Evolutionary conservation across 2,329 filamentous ascomycete genomes (phyloP), one percentile per base, ranked within the genome.

Genomic region (Fusarium pseudograminearum): DNA sequence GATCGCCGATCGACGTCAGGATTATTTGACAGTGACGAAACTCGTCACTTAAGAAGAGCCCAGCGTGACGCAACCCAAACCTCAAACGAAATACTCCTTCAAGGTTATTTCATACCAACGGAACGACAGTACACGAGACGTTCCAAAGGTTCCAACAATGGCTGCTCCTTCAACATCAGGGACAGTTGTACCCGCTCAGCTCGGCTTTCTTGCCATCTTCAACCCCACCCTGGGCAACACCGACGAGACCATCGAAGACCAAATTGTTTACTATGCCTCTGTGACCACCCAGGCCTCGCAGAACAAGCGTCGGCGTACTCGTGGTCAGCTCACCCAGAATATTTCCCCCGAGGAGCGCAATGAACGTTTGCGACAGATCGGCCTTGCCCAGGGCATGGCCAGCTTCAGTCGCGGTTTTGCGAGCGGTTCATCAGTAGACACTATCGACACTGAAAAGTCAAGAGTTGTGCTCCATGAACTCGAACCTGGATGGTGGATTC

Each of bases 331-430:
- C 3, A 83, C 80, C 15, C 81, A 83, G 33, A 77, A 78, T 54
- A 69, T 86, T 30, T 84, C 84, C 4, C 81, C 87, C 50, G 89
- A 93, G 70, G 89, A 94, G 75, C 89, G 90, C 76, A 96, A 98
- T 80, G 92, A 97, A 82, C 91, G 91, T 73, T 83, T 98, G 74
- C 89, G 96, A 70, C 94, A 98, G 83, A 94, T 99, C 77, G 96
- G 96, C 38, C 88, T 99, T 68, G 96, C 96, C 41, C 96, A 99
- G 82, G 96, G 94, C 77, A 97, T 98, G 91, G 91, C 97, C 62
- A 92, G 90, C 78, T 99, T 99, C 82, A 92, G 93, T 74, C 91
- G 90, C 77, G 94, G 90, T 74, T 99, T 99, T 80, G 92, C 94
- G 4, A 86, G 89, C 65, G 93, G 90, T 62, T 85, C 90, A 71